Evolutionary conservation across 1,284 basidiomycete species (phyloP).

Genomic region (Puccinia triticina): DNA sequence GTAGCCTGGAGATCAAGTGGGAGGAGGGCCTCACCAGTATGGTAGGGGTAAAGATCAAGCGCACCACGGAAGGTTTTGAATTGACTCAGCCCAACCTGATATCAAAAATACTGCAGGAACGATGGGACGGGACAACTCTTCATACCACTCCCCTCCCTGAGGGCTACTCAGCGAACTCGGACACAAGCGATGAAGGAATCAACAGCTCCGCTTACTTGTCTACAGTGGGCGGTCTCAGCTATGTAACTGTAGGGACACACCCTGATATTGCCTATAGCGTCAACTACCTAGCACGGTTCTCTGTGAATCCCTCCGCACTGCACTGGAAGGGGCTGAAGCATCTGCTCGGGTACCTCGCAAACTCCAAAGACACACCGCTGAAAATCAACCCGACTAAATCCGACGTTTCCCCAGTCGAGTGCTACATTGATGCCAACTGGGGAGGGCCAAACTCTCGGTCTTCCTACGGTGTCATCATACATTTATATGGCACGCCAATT

Average conservation of each 20-base stretch:
- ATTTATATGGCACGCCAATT: neutral
- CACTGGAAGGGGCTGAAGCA: neutral
- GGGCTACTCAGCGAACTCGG: neutral
- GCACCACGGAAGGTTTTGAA: neutral
- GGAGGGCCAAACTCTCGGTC: neutral
- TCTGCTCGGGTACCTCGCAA: neutral
- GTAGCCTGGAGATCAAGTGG: neutral
- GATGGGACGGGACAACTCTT: neutral
- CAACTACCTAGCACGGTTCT: neutral
- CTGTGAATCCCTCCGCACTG: neutral
- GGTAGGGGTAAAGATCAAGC: no score
- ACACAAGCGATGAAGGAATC: neutral
- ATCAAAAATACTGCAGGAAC: neutral
- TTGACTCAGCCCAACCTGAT: neutral
- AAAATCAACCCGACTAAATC: neutral
- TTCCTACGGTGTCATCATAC: neutral
- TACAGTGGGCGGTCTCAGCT: neutral
- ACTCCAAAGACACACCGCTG: neutral
- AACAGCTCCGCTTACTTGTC: neutral
- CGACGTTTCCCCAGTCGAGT: neutral
- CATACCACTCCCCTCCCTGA: neutral
- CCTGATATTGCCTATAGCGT: no score
- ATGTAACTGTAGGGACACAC: neutral
- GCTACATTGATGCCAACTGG: constrained; percentile 15
- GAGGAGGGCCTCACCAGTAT: neutral